Conservation (phyloP, 768 basidiomycete genomes). For the Botryobasidium botryosum region DNA sequence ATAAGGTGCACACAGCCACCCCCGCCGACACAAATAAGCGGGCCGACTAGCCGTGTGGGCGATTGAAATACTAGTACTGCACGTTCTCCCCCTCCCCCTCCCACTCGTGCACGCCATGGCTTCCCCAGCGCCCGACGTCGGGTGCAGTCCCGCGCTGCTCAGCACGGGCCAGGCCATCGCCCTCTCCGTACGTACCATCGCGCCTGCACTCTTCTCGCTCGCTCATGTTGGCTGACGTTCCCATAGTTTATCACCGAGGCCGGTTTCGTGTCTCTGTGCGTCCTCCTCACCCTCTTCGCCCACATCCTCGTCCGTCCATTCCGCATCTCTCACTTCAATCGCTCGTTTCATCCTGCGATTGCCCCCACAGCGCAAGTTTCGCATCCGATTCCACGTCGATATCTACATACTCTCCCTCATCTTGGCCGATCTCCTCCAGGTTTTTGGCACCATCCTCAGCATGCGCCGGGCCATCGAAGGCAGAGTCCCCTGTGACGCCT, state of each 20-base stretch:
- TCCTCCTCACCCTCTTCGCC: conserved; percentile 3
- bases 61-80: too few relatives aligned
- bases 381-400: conserved; percentile 8
- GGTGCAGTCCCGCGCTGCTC: too few relatives aligned
- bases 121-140: too few relatives aligned
- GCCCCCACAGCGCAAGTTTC: conserved; percentile 5
- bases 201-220: too few relatives aligned
- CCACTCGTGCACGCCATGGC: too few relatives aligned
- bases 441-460: conserved; percentile 4
- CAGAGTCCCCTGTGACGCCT: conserved; percentile 1
- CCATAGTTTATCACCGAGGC: conserved; percentile 6
- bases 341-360: not conserved
- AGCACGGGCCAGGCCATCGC: conserved; percentile 6
- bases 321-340: not conserved
- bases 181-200: conserved; percentile 1
- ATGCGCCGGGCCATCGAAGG: conserved; percentile 7
- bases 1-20: too few relatives aligned
- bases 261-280: conserved; percentile 4
- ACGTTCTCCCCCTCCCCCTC: too few relatives aligned
- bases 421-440: conserved; percentile 9
- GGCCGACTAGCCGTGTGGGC: too few relatives aligned
- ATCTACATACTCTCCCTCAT: conserved; percentile 8
- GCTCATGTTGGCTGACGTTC: too few relatives aligned
- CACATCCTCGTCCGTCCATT: conserved; percentile 1
- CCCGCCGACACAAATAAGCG: too few relatives aligned